Conservation (phyloP, 345 rosid species). For the Brassica rapa region DNA sequence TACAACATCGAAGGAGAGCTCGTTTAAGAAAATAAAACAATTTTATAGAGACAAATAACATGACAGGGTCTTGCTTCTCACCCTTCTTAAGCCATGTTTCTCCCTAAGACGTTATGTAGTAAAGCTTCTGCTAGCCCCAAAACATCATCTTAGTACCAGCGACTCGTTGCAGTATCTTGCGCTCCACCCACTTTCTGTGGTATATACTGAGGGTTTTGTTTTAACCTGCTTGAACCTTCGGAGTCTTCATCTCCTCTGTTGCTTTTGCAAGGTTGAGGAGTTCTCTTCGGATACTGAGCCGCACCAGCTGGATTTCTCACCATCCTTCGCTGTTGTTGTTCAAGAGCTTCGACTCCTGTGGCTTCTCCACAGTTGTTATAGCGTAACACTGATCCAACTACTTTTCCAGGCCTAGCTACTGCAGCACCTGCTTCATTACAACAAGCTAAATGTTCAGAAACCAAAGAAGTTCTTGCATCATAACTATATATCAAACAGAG, state of each 20-base stretch:
- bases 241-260: conserved; percentile 72
- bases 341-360: conserved; percentile 64
- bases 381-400: conserved; percentile 78
- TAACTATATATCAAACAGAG: background rate
- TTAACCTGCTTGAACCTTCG: conserved; percentile 65
- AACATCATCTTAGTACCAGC: conserved; percentile 61
- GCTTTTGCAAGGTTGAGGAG: conserved; percentile 56
- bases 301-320: conserved; percentile 62
- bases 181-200: conserved; percentile 86
- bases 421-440: conserved; percentile 59
- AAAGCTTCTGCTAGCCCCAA: background rate
- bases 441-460: conserved; percentile 11
- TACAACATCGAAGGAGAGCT: background rate
- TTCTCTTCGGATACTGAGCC: conserved; percentile 73
- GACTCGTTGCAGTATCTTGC: conserved; percentile 65
- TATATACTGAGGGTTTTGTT: conserved; percentile 79
- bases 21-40: background rate
- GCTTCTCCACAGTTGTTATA: conserved; percentile 80
- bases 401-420: conserved; percentile 78
- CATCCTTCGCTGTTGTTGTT: conserved; percentile 70
- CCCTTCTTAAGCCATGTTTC: conserved; percentile 7
- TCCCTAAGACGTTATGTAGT: background rate
- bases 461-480: background rate
- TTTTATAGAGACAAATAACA: conserved; percentile 22
- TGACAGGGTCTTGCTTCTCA: conserved; percentile 15